These are phyloP conservation scores for Malus hybrid DNA, from an alignment of 331 rosid species.

Conservation along the genomic window DNA sequence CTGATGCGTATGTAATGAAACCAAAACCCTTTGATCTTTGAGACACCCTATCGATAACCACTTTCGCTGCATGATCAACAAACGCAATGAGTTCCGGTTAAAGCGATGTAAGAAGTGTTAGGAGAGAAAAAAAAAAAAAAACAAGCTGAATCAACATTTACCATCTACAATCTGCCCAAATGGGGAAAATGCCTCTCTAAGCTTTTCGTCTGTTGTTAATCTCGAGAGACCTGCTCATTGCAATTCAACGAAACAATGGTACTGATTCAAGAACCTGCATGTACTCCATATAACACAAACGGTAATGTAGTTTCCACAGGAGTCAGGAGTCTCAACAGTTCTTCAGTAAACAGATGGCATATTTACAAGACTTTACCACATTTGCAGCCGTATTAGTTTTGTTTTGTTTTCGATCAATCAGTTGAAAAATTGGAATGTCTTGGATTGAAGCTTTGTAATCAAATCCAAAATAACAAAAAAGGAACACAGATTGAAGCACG, in stretches of 20 bases:
- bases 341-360: background rate
- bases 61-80: slow-evolving; percentile 54
- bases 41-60: slow-evolving; percentile 63
- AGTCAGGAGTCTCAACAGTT: background rate
- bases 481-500: background rate
- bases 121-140: background rate
- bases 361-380: background rate
- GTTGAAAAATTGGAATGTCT: background rate
- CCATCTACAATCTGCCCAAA: slow-evolving; percentile 74
- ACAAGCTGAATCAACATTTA: slow-evolving; percentile 2
- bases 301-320: background rate
- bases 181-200: slow-evolving; percentile 66
- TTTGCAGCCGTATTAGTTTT: background rate
- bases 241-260: background rate
- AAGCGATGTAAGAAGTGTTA: background rate
- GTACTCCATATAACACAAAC: background rate
- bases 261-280: background rate
- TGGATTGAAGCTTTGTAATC: background rate
- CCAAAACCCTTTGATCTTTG: slow-evolving; percentile 92
- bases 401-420: background rate
- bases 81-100: slow-evolving; percentile 4
- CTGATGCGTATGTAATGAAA: slow-evolving; percentile 46
- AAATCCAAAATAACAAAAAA: background rate
- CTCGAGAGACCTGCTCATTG: slow-evolving; percentile 72
- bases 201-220: slow-evolving; percentile 72